Evolutionary conservation across 129 eudicot genomes (phyloP).

Genomic region (Centella asiatica): DNA sequence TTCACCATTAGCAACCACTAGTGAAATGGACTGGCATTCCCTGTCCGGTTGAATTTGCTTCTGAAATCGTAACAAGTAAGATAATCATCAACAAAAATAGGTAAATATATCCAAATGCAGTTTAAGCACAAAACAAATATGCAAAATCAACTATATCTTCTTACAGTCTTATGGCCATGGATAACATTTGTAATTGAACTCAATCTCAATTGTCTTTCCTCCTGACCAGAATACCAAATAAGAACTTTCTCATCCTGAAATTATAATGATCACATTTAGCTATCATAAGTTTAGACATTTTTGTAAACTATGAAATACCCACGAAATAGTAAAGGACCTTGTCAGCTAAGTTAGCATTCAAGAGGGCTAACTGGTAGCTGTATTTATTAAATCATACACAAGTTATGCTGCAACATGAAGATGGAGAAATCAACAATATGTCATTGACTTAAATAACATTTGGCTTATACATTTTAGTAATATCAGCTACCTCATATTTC

Average conservation of each 20-base stretch:
- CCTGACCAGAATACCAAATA: slow-evolving; percentile 57
- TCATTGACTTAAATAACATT: background rate
- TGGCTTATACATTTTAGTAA: background rate
- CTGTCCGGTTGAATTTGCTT: slow-evolving; percentile 46
- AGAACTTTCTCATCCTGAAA: slow-evolving; percentile 55
- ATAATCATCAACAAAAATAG: background rate
- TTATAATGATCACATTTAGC: background rate
- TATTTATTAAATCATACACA: background rate
- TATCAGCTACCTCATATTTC: background rate
- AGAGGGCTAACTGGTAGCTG: background rate
- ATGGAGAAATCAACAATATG: background rate
- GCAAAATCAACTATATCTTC: slow-evolving; percentile 5
- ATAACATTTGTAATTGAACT: slow-evolving; percentile 37
- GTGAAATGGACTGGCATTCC: slow-evolving; percentile 45
- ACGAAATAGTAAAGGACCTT: background rate
- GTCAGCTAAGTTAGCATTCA: background rate
- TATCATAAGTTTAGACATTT: background rate
- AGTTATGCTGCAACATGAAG: background rate
- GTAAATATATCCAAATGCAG: background rate
- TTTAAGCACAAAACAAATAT: background rate
- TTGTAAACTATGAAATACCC: background rate
- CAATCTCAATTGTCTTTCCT: slow-evolving; percentile 43
- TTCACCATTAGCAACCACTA: slow-evolving; percentile 34
- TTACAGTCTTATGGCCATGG: slow-evolving; percentile 47
- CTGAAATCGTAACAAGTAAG: slow-evolving; percentile 21